Conservation (phyloP, 73 alveolate genomes). For the Durusdinium trenchii region DNA sequence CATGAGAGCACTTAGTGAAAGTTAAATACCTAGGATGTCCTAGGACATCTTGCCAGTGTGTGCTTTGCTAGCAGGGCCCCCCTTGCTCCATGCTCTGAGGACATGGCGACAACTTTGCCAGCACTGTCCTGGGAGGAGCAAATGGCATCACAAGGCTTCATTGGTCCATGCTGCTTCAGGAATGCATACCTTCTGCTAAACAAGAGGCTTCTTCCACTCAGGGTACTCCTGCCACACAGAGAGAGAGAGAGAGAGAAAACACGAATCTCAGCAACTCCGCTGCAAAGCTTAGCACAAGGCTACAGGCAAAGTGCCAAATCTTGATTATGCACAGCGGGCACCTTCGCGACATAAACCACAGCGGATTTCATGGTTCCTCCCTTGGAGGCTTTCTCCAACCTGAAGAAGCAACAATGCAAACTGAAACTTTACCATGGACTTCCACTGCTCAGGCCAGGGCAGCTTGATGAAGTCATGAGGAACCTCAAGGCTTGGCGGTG, state of each 20-base stretch:
- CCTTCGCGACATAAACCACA: conserved; percentile 88
- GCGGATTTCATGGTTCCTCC: conserved; percentile 75
- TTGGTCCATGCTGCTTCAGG: not conserved
- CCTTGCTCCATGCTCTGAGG: not conserved
- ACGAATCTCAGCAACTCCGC: not conserved
- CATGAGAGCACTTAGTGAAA: no score
- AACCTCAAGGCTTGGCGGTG: not conserved
- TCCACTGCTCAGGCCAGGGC: not conserved
- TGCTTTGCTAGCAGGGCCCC: not conserved
- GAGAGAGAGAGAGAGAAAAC: not conserved
- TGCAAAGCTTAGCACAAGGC: not conserved
- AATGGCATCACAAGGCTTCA: not conserved
- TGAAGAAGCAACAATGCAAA: not conserved
- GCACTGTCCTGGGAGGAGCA: conserved; percentile 54
- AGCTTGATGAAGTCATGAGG: conserved; percentile 91
- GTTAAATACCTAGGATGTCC: no score
- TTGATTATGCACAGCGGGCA: not conserved
- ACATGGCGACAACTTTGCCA: conserved; percentile 56
- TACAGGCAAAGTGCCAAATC: not conserved
- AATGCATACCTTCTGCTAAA: not conserved
- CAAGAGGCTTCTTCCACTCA: conserved; percentile 87
- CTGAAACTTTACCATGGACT: not conserved
- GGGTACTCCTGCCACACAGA: conserved; percentile 65
- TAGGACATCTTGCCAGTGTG: not conserved
- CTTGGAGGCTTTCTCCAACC: conserved; percentile 87